Evolutionary conservation across 805 yeast species (phyloP).

Genomic region (Yarrowia sp.): DNA sequence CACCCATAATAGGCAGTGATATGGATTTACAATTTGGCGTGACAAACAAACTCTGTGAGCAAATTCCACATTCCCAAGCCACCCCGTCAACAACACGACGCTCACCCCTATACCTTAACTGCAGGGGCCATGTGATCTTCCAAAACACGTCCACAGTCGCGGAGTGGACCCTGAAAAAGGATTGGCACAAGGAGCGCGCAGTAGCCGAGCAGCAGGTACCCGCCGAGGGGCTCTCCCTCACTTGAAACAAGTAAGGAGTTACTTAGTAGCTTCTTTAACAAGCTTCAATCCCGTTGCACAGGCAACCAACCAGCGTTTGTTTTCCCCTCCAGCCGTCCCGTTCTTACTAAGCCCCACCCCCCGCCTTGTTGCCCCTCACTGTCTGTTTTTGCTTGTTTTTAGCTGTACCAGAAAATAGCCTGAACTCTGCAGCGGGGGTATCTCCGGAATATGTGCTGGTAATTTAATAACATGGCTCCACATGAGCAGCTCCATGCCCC

Average conservation of each 20-base stretch:
- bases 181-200: background rate
- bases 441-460: conserved; percentile 5
- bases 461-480: conserved; percentile 7
- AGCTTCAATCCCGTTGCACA: too few species aligned
- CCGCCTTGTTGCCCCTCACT: too few species aligned
- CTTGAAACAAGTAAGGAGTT: background rate
- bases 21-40: background rate
- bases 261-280: background rate
- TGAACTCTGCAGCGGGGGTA: background rate
- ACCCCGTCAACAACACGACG: conserved; percentile 11
- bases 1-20: background rate
- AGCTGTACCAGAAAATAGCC: too few species aligned
- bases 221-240: background rate
- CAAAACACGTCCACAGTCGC: background rate
- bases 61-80: conserved; percentile 1
- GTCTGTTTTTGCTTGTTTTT: too few species aligned
- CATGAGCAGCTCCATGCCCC: background rate
- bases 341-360: background rate
- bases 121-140: background rate
- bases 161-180: background rate
- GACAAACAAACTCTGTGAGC: conserved; percentile 1
- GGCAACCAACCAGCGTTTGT: background rate
- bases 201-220: conserved; percentile 11
- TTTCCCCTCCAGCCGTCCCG: too few species aligned
- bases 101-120: background rate